Conservation (phyloP, 2,329 filamentous ascomycete genomes). For the Mycogone perniciosa region DNA sequence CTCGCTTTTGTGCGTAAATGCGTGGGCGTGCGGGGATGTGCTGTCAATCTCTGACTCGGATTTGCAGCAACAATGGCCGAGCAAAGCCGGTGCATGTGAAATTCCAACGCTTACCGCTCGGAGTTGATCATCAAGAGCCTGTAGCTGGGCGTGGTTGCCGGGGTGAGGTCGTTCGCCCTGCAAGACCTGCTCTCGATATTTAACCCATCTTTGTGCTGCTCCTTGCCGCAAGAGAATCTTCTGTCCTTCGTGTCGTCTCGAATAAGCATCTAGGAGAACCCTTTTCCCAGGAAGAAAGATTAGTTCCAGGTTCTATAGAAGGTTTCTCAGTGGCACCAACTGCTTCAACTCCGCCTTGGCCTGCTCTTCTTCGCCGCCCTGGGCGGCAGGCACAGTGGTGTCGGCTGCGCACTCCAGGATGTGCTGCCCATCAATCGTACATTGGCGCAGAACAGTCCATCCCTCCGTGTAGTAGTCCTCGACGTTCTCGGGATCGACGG, state of each 20-base stretch:
- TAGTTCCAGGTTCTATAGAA: neutral
- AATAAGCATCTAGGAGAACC: slow-evolving; percentile 53
- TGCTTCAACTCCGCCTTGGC: slow-evolving; percentile 56
- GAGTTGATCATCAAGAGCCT: slow-evolving; percentile 50
- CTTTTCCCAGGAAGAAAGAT: slow-evolving; percentile 27
- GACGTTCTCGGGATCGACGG: slow-evolving; percentile 46
- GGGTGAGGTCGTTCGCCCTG: slow-evolving; percentile 44
- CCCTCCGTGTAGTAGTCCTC: slow-evolving; percentile 59
- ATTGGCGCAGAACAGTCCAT: slow-evolving; percentile 57
- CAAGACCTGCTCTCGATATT: slow-evolving; percentile 47
- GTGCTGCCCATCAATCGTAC: slow-evolving; percentile 55
- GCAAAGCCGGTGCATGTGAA: neutral
- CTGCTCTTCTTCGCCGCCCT: slow-evolving; percentile 53
- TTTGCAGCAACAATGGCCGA: no score
- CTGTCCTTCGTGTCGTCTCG: slow-evolving; percentile 56
- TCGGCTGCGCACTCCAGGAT: slow-evolving; percentile 60
- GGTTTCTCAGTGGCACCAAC: slow-evolving; percentile 32
- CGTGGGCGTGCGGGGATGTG: neutral
- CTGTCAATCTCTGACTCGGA: no score
- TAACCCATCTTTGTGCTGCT: slow-evolving; percentile 54
- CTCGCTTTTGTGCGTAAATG: neutral
- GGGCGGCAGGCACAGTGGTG: slow-evolving; percentile 48
- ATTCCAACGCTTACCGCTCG: slow-evolving; percentile 40
- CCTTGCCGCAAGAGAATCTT: slow-evolving; percentile 58
- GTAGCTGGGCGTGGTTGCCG: slow-evolving; percentile 42